Percentiles rank a stretch among this genome's conserved stretches.
Conservation (phyloP, 2,329 filamentous ascomycete species). For the Verticillium nonalfalfae region DNA sequence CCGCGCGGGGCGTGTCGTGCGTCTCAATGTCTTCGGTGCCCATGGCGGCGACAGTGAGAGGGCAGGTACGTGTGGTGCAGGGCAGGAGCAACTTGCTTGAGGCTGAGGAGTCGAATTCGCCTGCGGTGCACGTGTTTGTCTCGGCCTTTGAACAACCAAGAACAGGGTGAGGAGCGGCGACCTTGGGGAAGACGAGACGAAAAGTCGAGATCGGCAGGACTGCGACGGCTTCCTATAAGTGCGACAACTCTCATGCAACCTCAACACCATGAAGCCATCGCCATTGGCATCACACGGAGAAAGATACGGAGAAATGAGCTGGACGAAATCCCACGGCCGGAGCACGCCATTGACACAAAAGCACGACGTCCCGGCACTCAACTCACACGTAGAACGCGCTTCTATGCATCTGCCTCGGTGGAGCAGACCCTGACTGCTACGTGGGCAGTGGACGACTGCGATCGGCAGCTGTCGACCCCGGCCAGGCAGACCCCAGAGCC, state of each 20-base stretch:
- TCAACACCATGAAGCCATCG: background rate
- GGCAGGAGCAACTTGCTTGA: no score
- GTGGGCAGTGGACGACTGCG: background rate
- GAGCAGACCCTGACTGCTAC: background rate
- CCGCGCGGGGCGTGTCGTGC: slow-evolving; percentile 7
- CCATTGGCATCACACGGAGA: background rate
- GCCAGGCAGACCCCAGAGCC: no score
- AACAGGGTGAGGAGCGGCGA: no score
- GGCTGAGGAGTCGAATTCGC: no score
- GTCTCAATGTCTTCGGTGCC: slow-evolving; percentile 20
- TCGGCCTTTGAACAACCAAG: no score
- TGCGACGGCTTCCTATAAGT: background rate
- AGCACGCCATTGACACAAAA: background rate
- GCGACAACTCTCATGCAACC: background rate
- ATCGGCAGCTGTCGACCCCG: background rate
- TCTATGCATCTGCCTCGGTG: background rate
- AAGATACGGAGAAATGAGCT: slow-evolving; percentile 1
- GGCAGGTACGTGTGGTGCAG: no score
- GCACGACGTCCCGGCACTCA: background rate
- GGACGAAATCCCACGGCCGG: background rate
- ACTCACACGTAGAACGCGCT: background rate
- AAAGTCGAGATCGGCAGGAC: background rate
- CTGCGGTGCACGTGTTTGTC: no score
- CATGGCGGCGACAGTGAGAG: slow-evolving; percentile 9
- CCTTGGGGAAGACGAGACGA: background rate